Evolutionary conservation across 2,329 filamentous ascomycete genomes (phyloP), one percentile per base, ranked within the genome.

Genomic region (Diaporthe helianthi): DNA sequence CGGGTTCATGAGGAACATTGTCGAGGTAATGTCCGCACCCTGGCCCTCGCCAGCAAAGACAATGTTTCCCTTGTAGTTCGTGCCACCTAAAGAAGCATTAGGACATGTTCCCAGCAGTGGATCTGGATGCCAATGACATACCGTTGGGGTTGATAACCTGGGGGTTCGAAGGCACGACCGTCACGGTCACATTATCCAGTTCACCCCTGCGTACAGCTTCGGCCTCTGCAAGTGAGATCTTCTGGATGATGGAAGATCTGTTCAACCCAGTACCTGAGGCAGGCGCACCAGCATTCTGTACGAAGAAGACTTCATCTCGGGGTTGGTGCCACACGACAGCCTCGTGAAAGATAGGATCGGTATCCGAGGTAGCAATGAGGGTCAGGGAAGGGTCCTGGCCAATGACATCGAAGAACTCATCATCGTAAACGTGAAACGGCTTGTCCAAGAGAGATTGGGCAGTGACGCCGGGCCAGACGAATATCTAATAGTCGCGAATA

Each of bases 231-330:
- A 87, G 74, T 0, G 81, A 81, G 33, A 87, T 84, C 76, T 86
- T 87, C 52, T 83, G 79, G 38, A 87, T 80, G 33, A 85, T 80
- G 33, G 81, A 80, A 0, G 85, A 87, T 73, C 85, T 86, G 61
- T 82, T 80, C 1, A 87, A 74, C 0, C 84, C 81, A 0, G 85
- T 87, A 0, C 85, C 85, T 3, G 84, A 81, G 6, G 77, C 82
- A 0, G 71, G 72, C 0, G 80, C 78, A 0, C 85, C 85, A 0
- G 85, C 84, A 51, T 85, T 86, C 68, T 87, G 84, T 0, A 82
- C 84, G 51, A 87, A 87, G 72, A 87, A 87, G 44, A 86, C 78
- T 71, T 87, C 85, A 31, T 87, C 82, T 0, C 82, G 85, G 0
- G 80, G 80, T 2, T 78, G 78, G 49, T 81, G 82, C 84, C 84